Percentiles rank a stretch among this genome's conserved stretches.
Evolutionary conservation across 768 basidiomycete species (phyloP).

Genomic region (Lactifluus piperatus): DNA sequence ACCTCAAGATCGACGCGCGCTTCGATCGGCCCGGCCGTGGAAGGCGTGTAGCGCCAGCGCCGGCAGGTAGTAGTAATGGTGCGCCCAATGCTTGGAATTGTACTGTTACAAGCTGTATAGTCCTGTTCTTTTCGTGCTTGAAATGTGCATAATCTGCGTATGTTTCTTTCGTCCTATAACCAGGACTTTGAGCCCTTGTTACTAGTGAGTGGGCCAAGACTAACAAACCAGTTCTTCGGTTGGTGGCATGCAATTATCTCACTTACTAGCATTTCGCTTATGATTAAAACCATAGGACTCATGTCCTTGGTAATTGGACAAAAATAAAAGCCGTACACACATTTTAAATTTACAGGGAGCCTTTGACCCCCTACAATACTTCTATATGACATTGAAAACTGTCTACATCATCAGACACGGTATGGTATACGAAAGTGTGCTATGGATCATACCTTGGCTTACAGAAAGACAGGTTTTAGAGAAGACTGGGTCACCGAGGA

Average conservation of each 20-base stretch:
- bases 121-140: constrained; percentile 14
- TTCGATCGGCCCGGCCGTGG: constrained; percentile 77
- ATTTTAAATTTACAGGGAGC: no score
- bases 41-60: constrained; percentile 42
- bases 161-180: neutral
- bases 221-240: neutral
- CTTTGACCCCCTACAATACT: neutral
- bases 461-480: constrained; percentile 48
- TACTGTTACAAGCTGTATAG: constrained; percentile 18
- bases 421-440: constrained; percentile 23
- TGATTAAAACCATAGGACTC: no score
- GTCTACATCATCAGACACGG: constrained; percentile 67
- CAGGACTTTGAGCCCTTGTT: no score
- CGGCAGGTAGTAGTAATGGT: constrained; percentile 33
- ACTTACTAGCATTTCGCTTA: no score
- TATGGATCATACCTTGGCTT: neutral
- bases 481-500: constrained; percentile 59
- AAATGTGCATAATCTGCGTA: constrained; percentile 20
- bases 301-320: no score
- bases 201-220: neutral
- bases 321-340: neutral
- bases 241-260: no score
- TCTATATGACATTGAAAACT: constrained; percentile 42
- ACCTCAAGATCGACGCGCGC: constrained; percentile 84
- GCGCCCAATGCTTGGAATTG: constrained; percentile 24